Percentiles rank a stretch among this genome's conserved stretches.
These are phyloP conservation scores for Kodamaea suecica DNA, from an alignment of 1,139 yeast genomes.

Conservation along the genomic window DNA sequence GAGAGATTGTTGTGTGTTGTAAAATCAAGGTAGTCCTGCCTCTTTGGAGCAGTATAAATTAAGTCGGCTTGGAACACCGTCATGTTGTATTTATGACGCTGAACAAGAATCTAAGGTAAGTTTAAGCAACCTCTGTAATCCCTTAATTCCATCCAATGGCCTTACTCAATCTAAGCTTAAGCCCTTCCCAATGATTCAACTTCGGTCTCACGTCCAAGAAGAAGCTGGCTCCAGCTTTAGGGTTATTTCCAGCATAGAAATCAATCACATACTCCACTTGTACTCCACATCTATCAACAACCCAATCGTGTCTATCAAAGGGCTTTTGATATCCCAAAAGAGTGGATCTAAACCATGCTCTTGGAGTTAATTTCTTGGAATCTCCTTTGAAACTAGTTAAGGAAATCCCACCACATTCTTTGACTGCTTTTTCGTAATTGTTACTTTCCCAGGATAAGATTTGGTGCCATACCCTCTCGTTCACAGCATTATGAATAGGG, in stretches of 20 bases:
- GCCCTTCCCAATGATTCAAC: conserved; percentile 74
- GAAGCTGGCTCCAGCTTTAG: conserved; percentile 54
- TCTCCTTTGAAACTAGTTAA: conserved; percentile 89
- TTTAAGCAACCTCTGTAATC: too few species aligned
- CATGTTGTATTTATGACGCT: too few species aligned
- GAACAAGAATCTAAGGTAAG: too few species aligned
- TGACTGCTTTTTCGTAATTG: conserved; percentile 47
- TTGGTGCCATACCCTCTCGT: conserved; percentile 89
- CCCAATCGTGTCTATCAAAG: conserved; percentile 97
- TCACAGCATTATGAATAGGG: conserved; percentile 91
- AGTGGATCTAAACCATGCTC: conserved; percentile 71
- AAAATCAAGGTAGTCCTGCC: too few species aligned
- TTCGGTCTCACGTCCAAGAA: conserved; percentile 91
- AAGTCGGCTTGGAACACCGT: too few species aligned
- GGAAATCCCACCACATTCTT: conserved; percentile 76
- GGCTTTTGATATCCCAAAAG: conserved; percentile 71
- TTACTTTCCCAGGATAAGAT: conserved; percentile 78
- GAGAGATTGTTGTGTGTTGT: too few species aligned
- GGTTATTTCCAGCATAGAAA: conserved; percentile 67
- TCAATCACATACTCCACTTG: conserved; percentile 89
- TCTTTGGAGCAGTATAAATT: too few species aligned
- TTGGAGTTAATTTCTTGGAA: conserved; percentile 77
- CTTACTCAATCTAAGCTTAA: conserved; percentile 59
- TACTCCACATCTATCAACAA: conserved; percentile 80
- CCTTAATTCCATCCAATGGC: conserved; percentile 46